Evolutionary conservation across 768 basidiomycete species (phyloP).

Genomic region (Lactarius sanguifluus): DNA sequence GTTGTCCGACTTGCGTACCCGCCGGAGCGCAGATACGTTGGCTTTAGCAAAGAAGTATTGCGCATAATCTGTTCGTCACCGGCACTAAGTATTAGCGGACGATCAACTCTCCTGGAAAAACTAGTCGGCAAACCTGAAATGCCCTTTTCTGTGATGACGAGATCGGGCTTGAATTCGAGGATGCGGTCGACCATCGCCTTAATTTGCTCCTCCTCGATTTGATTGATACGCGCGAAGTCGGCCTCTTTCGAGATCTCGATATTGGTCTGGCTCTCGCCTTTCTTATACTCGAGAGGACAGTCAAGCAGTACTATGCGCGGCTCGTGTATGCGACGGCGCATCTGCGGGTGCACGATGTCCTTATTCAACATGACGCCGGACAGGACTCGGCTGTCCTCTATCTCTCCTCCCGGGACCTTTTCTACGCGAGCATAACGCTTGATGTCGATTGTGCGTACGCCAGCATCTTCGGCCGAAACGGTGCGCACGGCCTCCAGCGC

Average conservation of each 20-base stretch:
- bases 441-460: constrained; percentile 90
- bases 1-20: constrained; percentile 99
- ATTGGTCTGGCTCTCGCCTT: constrained; percentile 97
- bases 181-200: constrained; percentile 81
- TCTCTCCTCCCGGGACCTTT: constrained; percentile 96
- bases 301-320: constrained; percentile 89
- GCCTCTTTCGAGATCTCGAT: constrained; percentile 95
- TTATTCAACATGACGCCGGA: constrained; percentile 97
- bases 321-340: constrained; percentile 87
- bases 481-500: constrained; percentile 91
- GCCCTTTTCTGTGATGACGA: constrained; percentile 97
- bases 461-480: constrained; percentile 74
- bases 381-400: constrained; percentile 86
- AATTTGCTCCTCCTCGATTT: constrained; percentile 97
- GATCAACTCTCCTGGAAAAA: background rate
- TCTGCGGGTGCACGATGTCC: constrained; percentile 96
- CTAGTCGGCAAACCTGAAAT: constrained; percentile 69
- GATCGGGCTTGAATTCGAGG: constrained; percentile 90
- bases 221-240: constrained; percentile 90
- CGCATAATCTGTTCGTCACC: constrained; percentile 40
- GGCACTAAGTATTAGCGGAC: background rate
- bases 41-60: constrained; percentile 47
- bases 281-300: constrained; percentile 98
- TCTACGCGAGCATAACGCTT: constrained; percentile 98
- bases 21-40: constrained; percentile 89